These are phyloP conservation scores for Terana coerulea DNA, from an alignment of 768 basidiomycete species.

Conservation along the genomic window DNA sequence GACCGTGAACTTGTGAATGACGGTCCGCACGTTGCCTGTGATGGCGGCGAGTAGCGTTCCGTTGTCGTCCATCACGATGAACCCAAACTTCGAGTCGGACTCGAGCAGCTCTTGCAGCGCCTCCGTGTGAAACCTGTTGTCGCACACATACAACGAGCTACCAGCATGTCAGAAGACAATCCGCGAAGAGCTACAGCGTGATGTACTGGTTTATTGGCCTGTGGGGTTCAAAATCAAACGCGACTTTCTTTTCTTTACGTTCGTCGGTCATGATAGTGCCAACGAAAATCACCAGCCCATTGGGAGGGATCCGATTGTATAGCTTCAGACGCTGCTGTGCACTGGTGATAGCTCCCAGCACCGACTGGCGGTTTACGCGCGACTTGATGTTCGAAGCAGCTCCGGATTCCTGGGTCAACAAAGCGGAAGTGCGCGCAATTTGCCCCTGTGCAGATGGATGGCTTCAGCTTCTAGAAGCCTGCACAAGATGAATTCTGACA, in stretches of 20 bases:
- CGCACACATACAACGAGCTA: conserved; percentile 98
- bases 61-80: conserved; percentile 99
- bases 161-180: background rate
- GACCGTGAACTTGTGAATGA: conserved; percentile 99
- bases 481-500: conserved; percentile 15
- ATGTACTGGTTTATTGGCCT: conserved; percentile 98
- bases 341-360: conserved; percentile 95
- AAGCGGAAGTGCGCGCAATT: conserved; percentile 88
- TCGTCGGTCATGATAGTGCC: conserved; percentile 98
- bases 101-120: conserved; percentile 95
- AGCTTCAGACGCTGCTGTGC: conserved; percentile 97
- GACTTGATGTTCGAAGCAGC: conserved; percentile 99
- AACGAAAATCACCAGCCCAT: conserved; percentile 96
- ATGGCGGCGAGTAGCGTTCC: conserved; percentile 95
- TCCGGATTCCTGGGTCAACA: conserved; percentile 98
- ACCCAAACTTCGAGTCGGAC: conserved; percentile 96
- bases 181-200: background rate
- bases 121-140: conserved; percentile 99
- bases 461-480: conserved; percentile 13
- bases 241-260: conserved; percentile 99
- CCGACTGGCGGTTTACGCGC: conserved; percentile 95
- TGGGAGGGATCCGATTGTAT: conserved; percentile 94
- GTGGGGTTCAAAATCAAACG: conserved; percentile 97
- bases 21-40: conserved; percentile 94
- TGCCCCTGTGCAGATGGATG: conserved; percentile 69